Evolutionary conservation across 2,329 filamentous ascomycete genomes (phyloP).

Genomic region (Stagonosporopsis chrysanthemi): DNA sequence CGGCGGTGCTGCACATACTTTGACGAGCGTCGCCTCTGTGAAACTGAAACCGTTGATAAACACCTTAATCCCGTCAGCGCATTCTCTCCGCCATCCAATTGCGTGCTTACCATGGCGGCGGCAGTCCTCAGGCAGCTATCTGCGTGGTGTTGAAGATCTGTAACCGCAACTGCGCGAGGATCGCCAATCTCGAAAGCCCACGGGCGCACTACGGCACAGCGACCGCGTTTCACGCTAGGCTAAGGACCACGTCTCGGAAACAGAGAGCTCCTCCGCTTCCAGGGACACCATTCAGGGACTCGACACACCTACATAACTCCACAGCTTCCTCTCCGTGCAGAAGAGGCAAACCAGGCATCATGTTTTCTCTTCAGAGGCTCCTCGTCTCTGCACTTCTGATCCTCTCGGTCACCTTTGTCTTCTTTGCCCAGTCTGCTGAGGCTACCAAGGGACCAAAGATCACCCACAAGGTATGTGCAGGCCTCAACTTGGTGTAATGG

Average conservation of each 20-base stretch:
- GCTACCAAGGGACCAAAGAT: constrained; percentile 81
- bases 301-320: constrained; percentile 33
- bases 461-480: constrained; percentile 76
- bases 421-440: constrained; percentile 46
- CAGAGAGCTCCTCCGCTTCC: constrained; percentile 14
- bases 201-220: constrained; percentile 20
- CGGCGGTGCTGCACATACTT: constrained; percentile 61
- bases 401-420: constrained; percentile 65
- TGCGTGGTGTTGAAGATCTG: constrained; percentile 27
- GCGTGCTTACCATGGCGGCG: constrained; percentile 37
- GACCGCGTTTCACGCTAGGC: constrained; percentile 23
- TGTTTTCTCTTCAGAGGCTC: constrained; percentile 78
- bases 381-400: constrained; percentile 77
- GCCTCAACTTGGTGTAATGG: not conserved
- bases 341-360: constrained; percentile 54
- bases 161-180: constrained; percentile 24
- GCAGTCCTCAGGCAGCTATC: constrained; percentile 23
- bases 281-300: constrained; percentile 24
- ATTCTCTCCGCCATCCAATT: constrained; percentile 3
- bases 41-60: constrained; percentile 90
- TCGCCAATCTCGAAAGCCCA: constrained; percentile 24
- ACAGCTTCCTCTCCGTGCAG: constrained; percentile 27
- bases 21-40: constrained; percentile 80
- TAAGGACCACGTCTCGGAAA: constrained; percentile 46
- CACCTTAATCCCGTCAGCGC: constrained; percentile 61